Base-by-base conservation (phyloP, 108 stramenopile species). In the Nitzschia sp. region DNA sequence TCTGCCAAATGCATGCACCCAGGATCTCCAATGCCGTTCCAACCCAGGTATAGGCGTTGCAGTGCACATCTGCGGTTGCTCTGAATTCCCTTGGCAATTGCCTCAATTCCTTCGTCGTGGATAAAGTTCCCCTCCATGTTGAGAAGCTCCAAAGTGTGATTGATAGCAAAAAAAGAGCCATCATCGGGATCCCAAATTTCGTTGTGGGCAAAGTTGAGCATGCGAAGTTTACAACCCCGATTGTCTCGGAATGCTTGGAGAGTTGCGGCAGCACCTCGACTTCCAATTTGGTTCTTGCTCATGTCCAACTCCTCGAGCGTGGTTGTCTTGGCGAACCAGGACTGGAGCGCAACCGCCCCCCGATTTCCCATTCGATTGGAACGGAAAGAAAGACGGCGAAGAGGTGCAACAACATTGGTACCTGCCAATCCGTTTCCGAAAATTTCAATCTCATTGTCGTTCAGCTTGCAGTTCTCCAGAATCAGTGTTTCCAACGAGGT, bases 181-280 rank as follows among this genome's bases (percentile, higher is more conserved):
- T 79, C 72, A 58, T 72, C 72, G 22, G 68, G 63, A 51, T 76
- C 75, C 75, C 75, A 76, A 57, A 76, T 76, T 52, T 76, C 75
- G 52, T 76, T 76, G 63, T 76, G 75, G 1, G 75, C 75, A 51
- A 76, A 70, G 55, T 76, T 76, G 7, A 76, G 48, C 69, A 76
- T 69, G 11, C 61, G 40, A 14, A 76, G 58, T 37, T 38, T 52
- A 26, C 60, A 51, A 52, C 50, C 51, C 29, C 38, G 63, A 51
- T 76, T 76, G 69, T 76, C 75, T 20, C 75, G 75, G 65, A 76
- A 76, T 42, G 75, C 62, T 21, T 69, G 68, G 38, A 76, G 21
- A 37, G 63, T 64, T 9, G 63, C 40, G 0, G 63, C 52, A 3
- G 75, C 75, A 11, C 75, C 75, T 21, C 75, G 75, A 38, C 63